These are phyloP conservation scores for Mycena citricolor DNA, from an alignment of 1,284 basidiomycete genomes.

Conservation along the genomic window DNA sequence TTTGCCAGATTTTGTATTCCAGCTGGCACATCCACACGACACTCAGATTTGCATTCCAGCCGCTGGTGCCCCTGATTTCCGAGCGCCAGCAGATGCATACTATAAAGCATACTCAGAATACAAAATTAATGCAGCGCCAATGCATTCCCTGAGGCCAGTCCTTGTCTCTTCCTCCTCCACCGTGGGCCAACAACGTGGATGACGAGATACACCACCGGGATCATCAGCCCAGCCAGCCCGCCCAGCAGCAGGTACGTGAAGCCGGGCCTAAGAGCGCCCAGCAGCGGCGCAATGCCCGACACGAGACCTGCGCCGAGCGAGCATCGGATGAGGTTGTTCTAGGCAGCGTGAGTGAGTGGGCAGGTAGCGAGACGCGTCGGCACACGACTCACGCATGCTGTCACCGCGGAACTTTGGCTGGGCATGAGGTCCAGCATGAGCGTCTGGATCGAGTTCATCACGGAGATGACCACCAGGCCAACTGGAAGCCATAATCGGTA, in stretches of 20 bases:
- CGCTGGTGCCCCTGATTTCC: no score
- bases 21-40: no score
- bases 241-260: background rate
- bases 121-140: no score
- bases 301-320: slow-evolving; percentile 45
- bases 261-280: background rate
- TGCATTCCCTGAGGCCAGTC: no score
- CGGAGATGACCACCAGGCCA: slow-evolving; percentile 39
- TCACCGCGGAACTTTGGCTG: slow-evolving; percentile 56
- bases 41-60: no score
- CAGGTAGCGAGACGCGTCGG: background rate
- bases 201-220: background rate
- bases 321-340: slow-evolving; percentile 56
- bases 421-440: slow-evolving; percentile 64
- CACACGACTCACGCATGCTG: slow-evolving; percentile 48
- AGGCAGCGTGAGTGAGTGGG: background rate
- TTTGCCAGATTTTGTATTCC: no score
- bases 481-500: slow-evolving; percentile 38
- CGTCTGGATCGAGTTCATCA: slow-evolving; percentile 52
- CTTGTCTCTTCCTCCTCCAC: no score
- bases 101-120: no score
- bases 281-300: background rate
- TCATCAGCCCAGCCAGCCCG: background rate
- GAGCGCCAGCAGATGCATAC: no score
- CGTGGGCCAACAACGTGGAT: background rate